Evolutionary conservation across 306 rosid genomes (phyloP).

Genomic region (Medicago ruthenica): DNA sequence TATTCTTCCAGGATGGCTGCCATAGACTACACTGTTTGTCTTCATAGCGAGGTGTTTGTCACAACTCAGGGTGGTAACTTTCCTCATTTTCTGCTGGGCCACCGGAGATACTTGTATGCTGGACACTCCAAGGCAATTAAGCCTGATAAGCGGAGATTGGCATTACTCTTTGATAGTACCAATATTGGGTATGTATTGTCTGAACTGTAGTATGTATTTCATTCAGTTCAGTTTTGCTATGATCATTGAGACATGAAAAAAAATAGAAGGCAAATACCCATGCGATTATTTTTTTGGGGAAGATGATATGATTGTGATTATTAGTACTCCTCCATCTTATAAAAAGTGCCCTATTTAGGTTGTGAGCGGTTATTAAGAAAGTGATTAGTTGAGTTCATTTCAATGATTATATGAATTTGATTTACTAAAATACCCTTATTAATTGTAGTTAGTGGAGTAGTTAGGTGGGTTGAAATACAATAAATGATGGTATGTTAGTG

Average conservation of each 20-base stretch:
- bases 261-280: not conserved
- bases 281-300: not conserved
- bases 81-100: slow-evolving; percentile 96
- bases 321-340: no score
- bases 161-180: slow-evolving; percentile 81
- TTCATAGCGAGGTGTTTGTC: slow-evolving; percentile 97
- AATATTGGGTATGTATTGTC: slow-evolving; percentile 71
- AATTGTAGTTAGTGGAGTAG: no score
- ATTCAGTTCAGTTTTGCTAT: slow-evolving; percentile 17
- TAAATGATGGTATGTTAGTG: no score
- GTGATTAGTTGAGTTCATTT: no score
- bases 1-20: slow-evolving; percentile 99
- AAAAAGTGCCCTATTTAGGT: no score
- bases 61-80: slow-evolving; percentile 99
- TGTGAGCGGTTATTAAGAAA: no score
- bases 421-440: no score
- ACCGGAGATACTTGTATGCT: slow-evolving; percentile 89
- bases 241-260: not conserved
- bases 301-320: not conserved
- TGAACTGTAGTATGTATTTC: slow-evolving; percentile 23
- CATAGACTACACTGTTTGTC: slow-evolving; percentile 95
- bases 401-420: no score
- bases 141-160: slow-evolving; percentile 96
- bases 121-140: slow-evolving; percentile 95
- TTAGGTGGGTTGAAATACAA: no score